Percentiles rank a stretch among this genome's conserved stretches.
Conservation (phyloP, 257 asterid genomes). For the Fraxinus excelsior region DNA sequence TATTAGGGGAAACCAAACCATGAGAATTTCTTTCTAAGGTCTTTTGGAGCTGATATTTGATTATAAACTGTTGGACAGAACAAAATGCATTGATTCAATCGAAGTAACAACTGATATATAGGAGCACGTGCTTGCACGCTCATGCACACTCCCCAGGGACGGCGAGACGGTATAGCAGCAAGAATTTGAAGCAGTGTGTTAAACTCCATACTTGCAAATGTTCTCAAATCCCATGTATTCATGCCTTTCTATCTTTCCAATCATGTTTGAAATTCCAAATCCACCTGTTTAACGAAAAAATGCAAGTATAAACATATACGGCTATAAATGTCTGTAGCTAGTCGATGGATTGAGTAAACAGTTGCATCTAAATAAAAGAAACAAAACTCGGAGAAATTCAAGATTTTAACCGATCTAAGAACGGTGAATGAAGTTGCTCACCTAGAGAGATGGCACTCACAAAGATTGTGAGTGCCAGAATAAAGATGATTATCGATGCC, state of each 20-base stretch:
- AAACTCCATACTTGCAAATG: conserved; percentile 74
- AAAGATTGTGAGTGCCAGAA: conserved; percentile 84
- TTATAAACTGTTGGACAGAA: neutral
- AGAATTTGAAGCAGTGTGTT: neutral
- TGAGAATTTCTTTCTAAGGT: neutral
- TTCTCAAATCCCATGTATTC: conserved; percentile 94
- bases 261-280: conserved; percentile 86
- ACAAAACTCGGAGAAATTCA: too few relatives aligned
- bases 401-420: too few relatives aligned
- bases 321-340: neutral
- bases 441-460: conserved; percentile 92
- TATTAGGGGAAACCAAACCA: neutral
- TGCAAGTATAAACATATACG: neutral
- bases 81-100: neutral
- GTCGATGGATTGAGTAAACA: neutral
- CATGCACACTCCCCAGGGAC: neutral
- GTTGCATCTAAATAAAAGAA: neutral
- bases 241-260: conserved; percentile 63
- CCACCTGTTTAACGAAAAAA: conserved; percentile 59
- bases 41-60: neutral
- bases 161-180: neutral
- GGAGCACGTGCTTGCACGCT: too few relatives aligned
- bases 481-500: conserved; percentile 88
- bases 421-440: conserved; percentile 21
- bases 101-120: too few relatives aligned